These are phyloP conservation scores for Cercospora beticola DNA, from an alignment of 2,329 filamentous ascomycete species.

Conservation along the genomic window DNA sequence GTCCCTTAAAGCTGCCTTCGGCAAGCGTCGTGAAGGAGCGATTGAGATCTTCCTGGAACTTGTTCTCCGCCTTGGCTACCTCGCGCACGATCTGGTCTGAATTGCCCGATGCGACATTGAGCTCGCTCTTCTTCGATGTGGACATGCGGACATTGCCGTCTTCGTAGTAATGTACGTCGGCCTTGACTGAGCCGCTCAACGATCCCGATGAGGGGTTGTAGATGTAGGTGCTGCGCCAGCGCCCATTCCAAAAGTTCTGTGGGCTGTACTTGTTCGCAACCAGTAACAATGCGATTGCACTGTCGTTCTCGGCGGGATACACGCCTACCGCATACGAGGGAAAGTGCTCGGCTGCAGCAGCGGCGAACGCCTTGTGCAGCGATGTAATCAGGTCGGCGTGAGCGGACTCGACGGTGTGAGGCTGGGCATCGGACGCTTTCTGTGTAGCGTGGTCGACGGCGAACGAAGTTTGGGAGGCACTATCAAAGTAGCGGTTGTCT, in stretches of 20 bases:
- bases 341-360: slow-evolving; percentile 86
- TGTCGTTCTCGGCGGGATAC: slow-evolving; percentile 75
- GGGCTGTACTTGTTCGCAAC: slow-evolving; percentile 97
- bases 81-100: slow-evolving; percentile 72
- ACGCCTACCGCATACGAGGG: slow-evolving; percentile 76
- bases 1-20: slow-evolving; percentile 90
- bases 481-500: slow-evolving; percentile 82
- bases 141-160: slow-evolving; percentile 94
- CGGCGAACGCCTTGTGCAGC: slow-evolving; percentile 71
- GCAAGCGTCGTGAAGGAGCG: slow-evolving; percentile 82
- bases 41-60: slow-evolving; percentile 96
- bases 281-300: slow-evolving; percentile 74
- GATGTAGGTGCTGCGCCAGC: slow-evolving; percentile 88
- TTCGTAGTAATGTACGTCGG: slow-evolving; percentile 99
- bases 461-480: slow-evolving; percentile 84
- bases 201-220: slow-evolving; percentile 67
- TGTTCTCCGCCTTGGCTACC: slow-evolving; percentile 78
- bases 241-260: slow-evolving; percentile 98
- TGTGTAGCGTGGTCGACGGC: slow-evolving; percentile 81
- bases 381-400: slow-evolving; percentile 82
- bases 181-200: slow-evolving; percentile 78
- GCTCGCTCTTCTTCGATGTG: slow-evolving; percentile 74
- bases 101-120: slow-evolving; percentile 59
- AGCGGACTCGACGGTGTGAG: slow-evolving; percentile 71
- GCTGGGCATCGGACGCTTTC: slow-evolving; percentile 81